Percentiles rank a stretch among this genome's conserved stretches.
Evolutionary conservation across 352 stramenopile species (phyloP).

Genomic region (Phytophthora boehmeriae): DNA sequence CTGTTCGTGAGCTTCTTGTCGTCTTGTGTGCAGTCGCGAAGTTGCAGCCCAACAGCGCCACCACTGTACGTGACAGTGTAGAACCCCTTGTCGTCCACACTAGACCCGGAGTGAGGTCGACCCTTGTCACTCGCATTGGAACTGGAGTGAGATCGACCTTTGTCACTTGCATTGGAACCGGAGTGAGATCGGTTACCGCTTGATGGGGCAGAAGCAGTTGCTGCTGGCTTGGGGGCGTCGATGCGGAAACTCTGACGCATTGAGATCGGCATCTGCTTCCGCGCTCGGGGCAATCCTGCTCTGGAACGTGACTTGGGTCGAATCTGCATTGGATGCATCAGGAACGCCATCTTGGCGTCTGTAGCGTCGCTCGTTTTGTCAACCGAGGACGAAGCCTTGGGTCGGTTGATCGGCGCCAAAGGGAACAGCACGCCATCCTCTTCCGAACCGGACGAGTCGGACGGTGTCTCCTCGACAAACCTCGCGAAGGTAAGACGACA

Average conservation of each 20-base stretch:
- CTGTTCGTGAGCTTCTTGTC: constrained; percentile 48
- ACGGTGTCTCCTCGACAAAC: constrained; percentile 40
- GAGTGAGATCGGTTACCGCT: constrained; percentile 19
- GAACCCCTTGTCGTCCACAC: constrained; percentile 51
- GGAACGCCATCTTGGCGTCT: constrained; percentile 21
- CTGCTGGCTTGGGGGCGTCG: constrained; percentile 33
- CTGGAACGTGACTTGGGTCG: constrained; percentile 25
- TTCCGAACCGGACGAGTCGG: constrained; percentile 27
- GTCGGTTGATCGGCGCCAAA: constrained; percentile 12
- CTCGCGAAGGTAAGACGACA: constrained; percentile 68
- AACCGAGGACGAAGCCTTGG: constrained; percentile 20
- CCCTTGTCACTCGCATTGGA: constrained; percentile 40
- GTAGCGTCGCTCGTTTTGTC: constrained; percentile 15
- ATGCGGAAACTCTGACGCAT: constrained; percentile 71
- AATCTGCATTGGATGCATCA: constrained; percentile 20
- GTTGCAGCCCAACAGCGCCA: constrained; percentile 48
- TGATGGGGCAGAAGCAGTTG: constrained; percentile 10
- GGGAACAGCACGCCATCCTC: constrained; percentile 28
- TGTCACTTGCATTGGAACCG: constrained; percentile 21
- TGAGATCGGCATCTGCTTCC: constrained; percentile 41
- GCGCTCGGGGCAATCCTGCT: constrained; percentile 16
- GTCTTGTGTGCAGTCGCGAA: constrained; percentile 53
- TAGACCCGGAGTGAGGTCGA: constrained; percentile 21
- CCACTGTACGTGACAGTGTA: constrained; percentile 75
- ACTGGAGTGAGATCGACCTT: constrained; percentile 15